Evolutionary conservation across 169 alveolate genomes (phyloP).

Genomic region (Cystoisospora suis): DNA sequence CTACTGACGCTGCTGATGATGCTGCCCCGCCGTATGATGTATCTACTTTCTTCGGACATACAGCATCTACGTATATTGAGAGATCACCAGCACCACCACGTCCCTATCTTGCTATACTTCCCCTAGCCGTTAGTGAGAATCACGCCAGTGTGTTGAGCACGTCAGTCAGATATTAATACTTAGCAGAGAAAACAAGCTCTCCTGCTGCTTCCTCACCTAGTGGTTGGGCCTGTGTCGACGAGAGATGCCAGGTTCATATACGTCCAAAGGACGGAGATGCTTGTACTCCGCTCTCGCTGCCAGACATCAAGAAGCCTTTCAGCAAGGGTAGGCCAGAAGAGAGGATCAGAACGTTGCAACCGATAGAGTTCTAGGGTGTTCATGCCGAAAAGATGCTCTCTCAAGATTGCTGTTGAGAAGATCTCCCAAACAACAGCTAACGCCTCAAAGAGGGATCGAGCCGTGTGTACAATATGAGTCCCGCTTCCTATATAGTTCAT

Average conservation of each 20-base stretch:
- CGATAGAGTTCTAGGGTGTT: not conserved
- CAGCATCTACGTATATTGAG: no score
- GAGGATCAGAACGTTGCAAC: not conserved
- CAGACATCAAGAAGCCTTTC: not conserved
- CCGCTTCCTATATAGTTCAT: not conserved
- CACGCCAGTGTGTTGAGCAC: no score
- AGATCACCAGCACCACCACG: no score
- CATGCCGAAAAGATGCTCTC: not conserved
- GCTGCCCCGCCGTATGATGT: no score
- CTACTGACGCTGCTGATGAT: no score
- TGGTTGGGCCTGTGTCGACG: not conserved
- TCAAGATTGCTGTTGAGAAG: not conserved
- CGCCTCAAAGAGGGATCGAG: not conserved
- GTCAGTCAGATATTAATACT: no score
- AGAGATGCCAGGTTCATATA: not conserved
- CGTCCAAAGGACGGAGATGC: not conserved
- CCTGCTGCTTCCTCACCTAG: not conserved
- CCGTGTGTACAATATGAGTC: not conserved
- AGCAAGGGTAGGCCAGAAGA: not conserved
- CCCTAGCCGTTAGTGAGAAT: no score
- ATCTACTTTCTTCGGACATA: no score
- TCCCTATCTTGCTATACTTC: no score
- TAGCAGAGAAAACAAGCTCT: no score
- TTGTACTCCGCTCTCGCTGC: not conserved
- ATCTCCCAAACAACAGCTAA: not conserved